Percentiles rank a stretch among this genome's conserved stretches.
Evolutionary conservation across 305 asterid species (phyloP).

Genomic region (Fraxinus angustifolia): DNA sequence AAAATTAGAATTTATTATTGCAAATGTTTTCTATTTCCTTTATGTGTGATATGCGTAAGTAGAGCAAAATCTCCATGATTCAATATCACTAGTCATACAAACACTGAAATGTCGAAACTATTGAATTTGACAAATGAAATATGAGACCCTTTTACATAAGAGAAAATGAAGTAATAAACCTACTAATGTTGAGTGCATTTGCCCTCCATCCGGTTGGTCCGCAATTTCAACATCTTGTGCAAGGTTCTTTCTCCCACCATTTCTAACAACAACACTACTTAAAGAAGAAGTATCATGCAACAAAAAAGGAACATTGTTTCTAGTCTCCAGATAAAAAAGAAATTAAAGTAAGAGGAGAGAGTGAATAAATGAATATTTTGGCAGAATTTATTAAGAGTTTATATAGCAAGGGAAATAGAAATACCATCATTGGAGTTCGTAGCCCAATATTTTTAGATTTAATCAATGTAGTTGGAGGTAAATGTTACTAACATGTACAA

Average conservation of each 20-base stretch:
- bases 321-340: conserved; percentile 23
- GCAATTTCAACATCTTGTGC: conserved; percentile 56
- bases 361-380: neutral
- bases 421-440: neutral
- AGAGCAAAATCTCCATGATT: neutral
- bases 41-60: neutral
- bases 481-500: conserved; percentile 50
- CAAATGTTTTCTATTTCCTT: neutral
- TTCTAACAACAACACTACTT: conserved; percentile 66
- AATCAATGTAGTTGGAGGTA: conserved; percentile 8
- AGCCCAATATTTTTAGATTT: neutral
- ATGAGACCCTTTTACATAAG: conserved; percentile 6
- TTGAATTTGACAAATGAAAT: conserved; percentile 10
- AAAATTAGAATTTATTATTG: neutral
- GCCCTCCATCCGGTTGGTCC: conserved; percentile 92
- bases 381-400: neutral
- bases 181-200: conserved; percentile 85
- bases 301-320: conserved; percentile 23
- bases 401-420: neutral
- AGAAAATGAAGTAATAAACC: conserved; percentile 45
- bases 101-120: neutral
- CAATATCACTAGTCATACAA: neutral
- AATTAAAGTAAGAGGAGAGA: conserved; percentile 7
- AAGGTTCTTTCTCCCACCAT: conserved; percentile 63
- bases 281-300: conserved; percentile 82